phyloP scores from a whole-genome alignment of 176 grass and related monocot species.

The Cymbopogon citratus region DNA sequence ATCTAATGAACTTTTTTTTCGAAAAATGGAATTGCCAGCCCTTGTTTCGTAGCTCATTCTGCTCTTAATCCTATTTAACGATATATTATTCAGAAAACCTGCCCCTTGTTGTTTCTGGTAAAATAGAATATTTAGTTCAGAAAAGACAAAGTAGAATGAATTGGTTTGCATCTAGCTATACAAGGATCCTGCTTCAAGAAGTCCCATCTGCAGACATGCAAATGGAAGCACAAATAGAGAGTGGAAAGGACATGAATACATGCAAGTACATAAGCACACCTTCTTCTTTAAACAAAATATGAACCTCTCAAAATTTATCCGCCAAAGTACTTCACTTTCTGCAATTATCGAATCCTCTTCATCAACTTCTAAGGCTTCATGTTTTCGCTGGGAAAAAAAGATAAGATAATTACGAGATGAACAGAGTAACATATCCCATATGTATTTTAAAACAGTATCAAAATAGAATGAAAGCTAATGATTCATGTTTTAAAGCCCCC shows the following conservation, averaged over 20 bases:
- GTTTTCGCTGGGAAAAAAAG: conserved; percentile 60
- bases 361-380: conserved; percentile 57
- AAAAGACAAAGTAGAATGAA: not conserved
- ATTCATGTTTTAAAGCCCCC: not conserved
- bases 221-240: not conserved
- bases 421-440: conserved; percentile 21
- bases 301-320: conserved; percentile 77
- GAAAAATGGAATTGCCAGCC: not conserved
- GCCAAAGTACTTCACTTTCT: conserved; percentile 88
- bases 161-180: conserved; percentile 4
- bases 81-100: not conserved
- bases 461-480: not conserved
- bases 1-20: not conserved
- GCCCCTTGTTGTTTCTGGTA: not conserved
- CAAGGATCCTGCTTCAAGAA: not conserved
- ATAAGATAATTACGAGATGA: conserved; percentile 21
- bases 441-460: not conserved
- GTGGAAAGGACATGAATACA: not conserved
- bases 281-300: conserved; percentile 81
- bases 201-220: not conserved
- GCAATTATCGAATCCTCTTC: conserved; percentile 60
- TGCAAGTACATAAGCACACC: conserved; percentile 31
- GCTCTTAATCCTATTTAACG: not conserved
- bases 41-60: not conserved
- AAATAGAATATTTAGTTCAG: not conserved